Percentiles rank a stretch among this genome's conserved stretches.
Conservation (phyloP, 352 stramenopile species). For the Saprolegnia parasitica region DNA sequence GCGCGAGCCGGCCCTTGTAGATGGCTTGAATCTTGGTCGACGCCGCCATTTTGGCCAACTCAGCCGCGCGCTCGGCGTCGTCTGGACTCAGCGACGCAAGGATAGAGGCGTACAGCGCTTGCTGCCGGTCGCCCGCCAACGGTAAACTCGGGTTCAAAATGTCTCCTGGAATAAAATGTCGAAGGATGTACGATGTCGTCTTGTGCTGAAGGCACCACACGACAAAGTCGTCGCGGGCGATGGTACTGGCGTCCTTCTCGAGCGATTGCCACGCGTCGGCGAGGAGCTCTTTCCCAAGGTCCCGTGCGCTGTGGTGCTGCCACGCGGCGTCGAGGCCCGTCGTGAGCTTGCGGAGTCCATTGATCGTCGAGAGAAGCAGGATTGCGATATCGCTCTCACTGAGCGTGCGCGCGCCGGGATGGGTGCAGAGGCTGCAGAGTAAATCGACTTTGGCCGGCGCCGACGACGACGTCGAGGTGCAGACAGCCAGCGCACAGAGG, state of each 20-base stretch:
- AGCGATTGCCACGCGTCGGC: neutral
- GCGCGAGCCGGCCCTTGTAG: constrained; percentile 52
- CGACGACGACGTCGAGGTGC: constrained; percentile 10
- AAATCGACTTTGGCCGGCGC: constrained; percentile 4
- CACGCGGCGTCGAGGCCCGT: constrained; percentile 3
- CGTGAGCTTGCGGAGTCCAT: constrained; percentile 9
- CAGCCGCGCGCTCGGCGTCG: constrained; percentile 38
- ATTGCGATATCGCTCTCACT: constrained; percentile 15
- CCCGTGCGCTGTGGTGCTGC: neutral
- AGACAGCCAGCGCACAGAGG: neutral
- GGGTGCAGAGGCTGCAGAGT: constrained; percentile 16
- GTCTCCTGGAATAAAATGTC: constrained; percentile 22
- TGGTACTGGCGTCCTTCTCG: neutral
- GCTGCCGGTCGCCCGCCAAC: constrained; percentile 33
- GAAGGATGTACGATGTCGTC: constrained; percentile 3
- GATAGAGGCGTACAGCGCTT: constrained; percentile 41
- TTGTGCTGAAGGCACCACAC: constrained; percentile 8
- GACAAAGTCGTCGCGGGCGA: constrained; percentile 5
- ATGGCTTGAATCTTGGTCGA: constrained; percentile 55
- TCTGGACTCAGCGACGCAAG: constrained; percentile 48
- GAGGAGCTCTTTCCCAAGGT: constrained; percentile 4
- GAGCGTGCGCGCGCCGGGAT: neutral
- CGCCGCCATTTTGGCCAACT: constrained; percentile 37
- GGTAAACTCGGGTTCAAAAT: constrained; percentile 2
- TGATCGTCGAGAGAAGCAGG: constrained; percentile 5